Base-by-base conservation (phyloP, 208 protist genomes). In the Crithidia thermophila region DNA sequence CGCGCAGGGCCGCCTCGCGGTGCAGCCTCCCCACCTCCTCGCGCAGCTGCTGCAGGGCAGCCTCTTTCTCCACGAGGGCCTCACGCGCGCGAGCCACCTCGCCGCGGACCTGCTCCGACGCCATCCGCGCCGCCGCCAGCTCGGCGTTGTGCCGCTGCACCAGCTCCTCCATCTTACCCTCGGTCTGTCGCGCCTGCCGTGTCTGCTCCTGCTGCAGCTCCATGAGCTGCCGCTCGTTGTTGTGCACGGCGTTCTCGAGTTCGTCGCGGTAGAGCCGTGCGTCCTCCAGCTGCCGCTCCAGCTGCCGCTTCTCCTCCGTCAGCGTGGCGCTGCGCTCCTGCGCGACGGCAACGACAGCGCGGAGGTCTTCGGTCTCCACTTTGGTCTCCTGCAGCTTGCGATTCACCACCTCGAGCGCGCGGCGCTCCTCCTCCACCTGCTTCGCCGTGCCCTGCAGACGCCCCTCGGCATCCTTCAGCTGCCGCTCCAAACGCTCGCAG, bases 11-110 rank as follows among this genome's bases (percentile, higher is more conserved):
- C 1, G 75, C 60, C 43, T 91, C 85, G 42, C 84, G 84, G 49
- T 84, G 79, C 46, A 85, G 75, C 40, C 79, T 73, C 37, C 61
- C 71, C 23, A 82, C 59, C 64, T 94, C 88, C 68, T 89, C 82
- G 3, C 85, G 85, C 71, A 85, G 62, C 39, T 77, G 70, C 51
- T 82, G 82, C 34, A 92, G 31, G 30, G 66, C 72, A 4, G 61
- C 52, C 23, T 91, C 83, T 40, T 86, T 87, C 36, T 73, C 56
- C 23, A 69, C 59, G 4, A 81, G 45, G 36, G 62, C 65, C 46
- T 90, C 84, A 16, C 70, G 78, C 21, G 72, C 76, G 46, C 82
- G 79, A 4, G 39, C 53, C 11, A 82, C 45, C 63, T 89, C 84
- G 23, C 74, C 70, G 4, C 75, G 84, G 31, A 81, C 53, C 59